Conservation (phyloP, 768 basidiomycete species). For the Lactarius tabidus region DNA sequence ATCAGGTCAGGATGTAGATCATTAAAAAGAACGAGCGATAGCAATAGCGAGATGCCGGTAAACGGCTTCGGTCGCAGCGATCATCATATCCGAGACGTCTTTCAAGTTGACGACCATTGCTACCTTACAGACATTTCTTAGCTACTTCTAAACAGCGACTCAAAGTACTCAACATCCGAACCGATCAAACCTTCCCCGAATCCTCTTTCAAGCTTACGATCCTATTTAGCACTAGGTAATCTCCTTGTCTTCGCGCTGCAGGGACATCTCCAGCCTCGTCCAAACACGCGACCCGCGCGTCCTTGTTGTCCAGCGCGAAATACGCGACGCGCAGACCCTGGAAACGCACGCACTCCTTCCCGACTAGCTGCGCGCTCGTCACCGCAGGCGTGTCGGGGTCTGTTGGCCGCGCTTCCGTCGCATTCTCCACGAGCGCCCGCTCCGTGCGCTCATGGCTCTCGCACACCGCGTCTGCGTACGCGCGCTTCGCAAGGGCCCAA, state of each 20-base stretch:
- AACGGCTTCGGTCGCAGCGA: not conserved
- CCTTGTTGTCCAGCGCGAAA: constrained; percentile 83
- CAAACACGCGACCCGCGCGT: constrained; percentile 63
- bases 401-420: constrained; percentile 33
- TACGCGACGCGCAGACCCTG: constrained; percentile 95
- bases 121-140: not conserved
- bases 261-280: constrained; percentile 46
- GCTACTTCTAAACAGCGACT: not conserved
- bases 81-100: not conserved
- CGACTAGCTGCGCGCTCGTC: constrained; percentile 75
- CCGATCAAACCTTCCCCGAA: constrained; percentile 55
- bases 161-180: not conserved
- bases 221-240: constrained; percentile 81
- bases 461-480: constrained; percentile 57
- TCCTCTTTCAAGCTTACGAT: constrained; percentile 96
- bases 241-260: constrained; percentile 56
- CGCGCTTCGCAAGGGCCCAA: constrained; percentile 71
- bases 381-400: constrained; percentile 63
- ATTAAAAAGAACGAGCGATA: not conserved
- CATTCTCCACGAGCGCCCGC: constrained; percentile 50
- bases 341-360: constrained; percentile 92
- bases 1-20: not conserved
- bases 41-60: not conserved
- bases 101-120: not conserved
- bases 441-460: constrained; percentile 62